Base-by-base conservation (phyloP, 1,139 yeast species). In the Taiozyma sp. region DNA sequence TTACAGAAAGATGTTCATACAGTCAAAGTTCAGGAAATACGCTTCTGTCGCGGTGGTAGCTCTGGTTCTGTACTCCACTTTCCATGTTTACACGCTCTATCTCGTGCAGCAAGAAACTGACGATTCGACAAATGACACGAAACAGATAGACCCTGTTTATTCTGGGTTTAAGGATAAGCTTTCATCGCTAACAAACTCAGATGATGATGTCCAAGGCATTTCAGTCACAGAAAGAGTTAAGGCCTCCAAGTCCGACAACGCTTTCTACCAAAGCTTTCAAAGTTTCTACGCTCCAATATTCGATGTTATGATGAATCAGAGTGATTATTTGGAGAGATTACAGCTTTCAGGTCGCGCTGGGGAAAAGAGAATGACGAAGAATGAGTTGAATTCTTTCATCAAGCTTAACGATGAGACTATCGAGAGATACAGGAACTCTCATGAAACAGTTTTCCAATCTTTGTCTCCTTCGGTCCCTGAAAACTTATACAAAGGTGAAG, bases 401-500 rank as follows among this genome's bases (percentile, higher is more conserved):
- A 10, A 30, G 34, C n/a, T 30, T 68, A 1, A 23, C 8, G 81
- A 83, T 55, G 64, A 30, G 2, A 30, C 34, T 12, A 13, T 78
- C 28, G 61, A 62, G 4, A 71, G 72, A 40, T 69, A 87, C 70
- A 69, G 70, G 30, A 58, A 63, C 14, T 72, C 83, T 22, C 96
- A 89, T 67, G 57, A 65, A 23, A 68, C 70, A 46, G 81, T 81
- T 32, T 78, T 83, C 41, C 72, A 73, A 4, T 66, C 72, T 14
- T 65, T 86, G 30, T 69, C 73, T 0, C 52, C 60, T 1, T 63
- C 68, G n/a, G 83, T 61, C 47, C 64, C 90, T 0, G 66, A 69
- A 23, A 69, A 72, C 1, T 64, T 79, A 3, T 83, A 81, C 65
- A 62, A 69, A 24, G 92, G 92, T 0, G 72, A 79, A 48, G 96